Evolutionary conservation across 2,329 filamentous ascomycete genomes (phyloP).

Genomic region (Pseudocercospora fijiensis): DNA sequence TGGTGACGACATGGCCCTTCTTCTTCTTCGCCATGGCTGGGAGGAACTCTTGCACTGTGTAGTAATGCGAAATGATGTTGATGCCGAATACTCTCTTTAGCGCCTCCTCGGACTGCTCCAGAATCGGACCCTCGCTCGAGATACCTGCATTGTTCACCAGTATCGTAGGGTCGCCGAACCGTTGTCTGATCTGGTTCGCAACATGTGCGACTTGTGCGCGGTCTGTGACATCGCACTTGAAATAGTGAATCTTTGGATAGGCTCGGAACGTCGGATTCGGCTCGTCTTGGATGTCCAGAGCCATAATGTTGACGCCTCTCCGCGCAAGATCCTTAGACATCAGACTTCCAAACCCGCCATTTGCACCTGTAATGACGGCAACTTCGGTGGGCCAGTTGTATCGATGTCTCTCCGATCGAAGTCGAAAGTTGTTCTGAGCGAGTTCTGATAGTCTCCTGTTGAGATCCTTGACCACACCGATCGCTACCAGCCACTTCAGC

Average conservation of each 20-base stretch:
- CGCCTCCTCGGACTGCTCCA: slow-evolving; percentile 46
- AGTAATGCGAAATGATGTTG: slow-evolving; percentile 54
- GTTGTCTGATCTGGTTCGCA: slow-evolving; percentile 42
- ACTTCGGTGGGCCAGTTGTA: slow-evolving; percentile 42
- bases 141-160: slow-evolving; percentile 55
- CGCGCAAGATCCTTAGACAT: slow-evolving; percentile 39
- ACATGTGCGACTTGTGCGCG: slow-evolving; percentile 47
- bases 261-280: slow-evolving; percentile 37
- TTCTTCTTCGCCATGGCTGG: slow-evolving; percentile 52
- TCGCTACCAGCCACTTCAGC: slow-evolving; percentile 35
- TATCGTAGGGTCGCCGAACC: slow-evolving; percentile 48
- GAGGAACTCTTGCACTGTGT: slow-evolving; percentile 53
- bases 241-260: slow-evolving; percentile 39
- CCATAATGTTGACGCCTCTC: slow-evolving; percentile 42
- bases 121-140: slow-evolving; percentile 47
- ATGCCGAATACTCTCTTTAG: slow-evolving; percentile 54
- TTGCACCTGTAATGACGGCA: slow-evolving; percentile 39
- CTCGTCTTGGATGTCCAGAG: slow-evolving; percentile 41
- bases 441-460: slow-evolving; percentile 34
- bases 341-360: slow-evolving; percentile 41
- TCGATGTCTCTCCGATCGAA: slow-evolving; percentile 38
- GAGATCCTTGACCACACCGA: slow-evolving; percentile 35
- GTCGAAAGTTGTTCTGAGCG: slow-evolving; percentile 41
- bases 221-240: slow-evolving; percentile 51
- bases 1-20: slow-evolving; percentile 58